phyloP scores from a whole-genome alignment of 805 yeast genomes.

The Candida coleopterorum region DNA sequence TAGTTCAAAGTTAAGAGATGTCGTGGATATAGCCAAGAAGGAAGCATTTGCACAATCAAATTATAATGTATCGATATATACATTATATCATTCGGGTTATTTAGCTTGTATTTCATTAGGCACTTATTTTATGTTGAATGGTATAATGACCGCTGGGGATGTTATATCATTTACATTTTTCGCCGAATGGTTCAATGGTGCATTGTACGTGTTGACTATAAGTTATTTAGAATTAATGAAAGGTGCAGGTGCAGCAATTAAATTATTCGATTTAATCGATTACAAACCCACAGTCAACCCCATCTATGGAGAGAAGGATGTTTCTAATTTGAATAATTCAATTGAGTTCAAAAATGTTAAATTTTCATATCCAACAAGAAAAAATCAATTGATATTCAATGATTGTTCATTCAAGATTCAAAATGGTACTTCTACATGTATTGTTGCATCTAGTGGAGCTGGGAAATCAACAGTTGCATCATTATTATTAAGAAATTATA shows the following conservation, averaged over 20 bases:
- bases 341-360: constrained; percentile 36
- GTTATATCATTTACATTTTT: constrained; percentile 45
- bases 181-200: constrained; percentile 40
- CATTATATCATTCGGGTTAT: constrained; percentile 40
- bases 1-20: constrained; percentile 34
- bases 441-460: constrained; percentile 57
- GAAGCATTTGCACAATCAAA: constrained; percentile 44
- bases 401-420: constrained; percentile 34
- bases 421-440: constrained; percentile 33
- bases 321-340: constrained; percentile 20
- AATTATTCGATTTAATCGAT: constrained; percentile 39
- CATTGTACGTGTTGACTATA: constrained; percentile 41
- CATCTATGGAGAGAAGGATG: constrained; percentile 25
- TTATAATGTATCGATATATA: constrained; percentile 39
- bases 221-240: constrained; percentile 44
- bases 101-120: constrained; percentile 40
- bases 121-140: constrained; percentile 36
- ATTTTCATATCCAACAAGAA: constrained; percentile 38
- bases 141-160: constrained; percentile 44
- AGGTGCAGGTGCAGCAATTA: constrained; percentile 44
- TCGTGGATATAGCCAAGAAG: constrained; percentile 36
- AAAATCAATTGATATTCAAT: constrained; percentile 30
- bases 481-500: constrained; percentile 48
- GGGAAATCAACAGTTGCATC: constrained; percentile 59
- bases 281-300: constrained; percentile 32